phyloP scores from a whole-genome alignment of 2,329 filamentous ascomycete genomes.

The Aureobasidium zeae region DNA sequence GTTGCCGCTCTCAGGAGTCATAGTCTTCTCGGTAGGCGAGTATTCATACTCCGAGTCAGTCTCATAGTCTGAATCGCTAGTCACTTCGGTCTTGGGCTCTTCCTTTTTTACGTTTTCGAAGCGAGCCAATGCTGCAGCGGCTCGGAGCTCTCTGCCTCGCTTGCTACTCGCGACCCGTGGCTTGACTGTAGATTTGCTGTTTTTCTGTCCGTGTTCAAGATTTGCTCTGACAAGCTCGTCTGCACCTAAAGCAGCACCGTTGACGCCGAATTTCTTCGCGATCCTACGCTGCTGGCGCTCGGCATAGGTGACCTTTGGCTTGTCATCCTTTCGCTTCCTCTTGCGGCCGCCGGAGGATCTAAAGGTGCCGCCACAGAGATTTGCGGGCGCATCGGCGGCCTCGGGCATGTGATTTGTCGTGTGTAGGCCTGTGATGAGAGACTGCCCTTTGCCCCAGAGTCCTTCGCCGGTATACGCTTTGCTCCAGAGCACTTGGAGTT shows the following conservation, averaged over 20 bases:
- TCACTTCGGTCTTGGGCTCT: slow-evolving; percentile 30
- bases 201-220: slow-evolving; percentile 41
- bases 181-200: slow-evolving; percentile 37
- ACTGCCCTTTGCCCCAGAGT: slow-evolving; percentile 66
- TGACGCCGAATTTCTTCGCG: slow-evolving; percentile 64
- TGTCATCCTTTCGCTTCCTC: slow-evolving; percentile 45
- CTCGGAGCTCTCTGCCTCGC: slow-evolving; percentile 64
- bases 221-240: slow-evolving; percentile 57
- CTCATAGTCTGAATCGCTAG: slow-evolving; percentile 41
- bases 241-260: slow-evolving; percentile 59
- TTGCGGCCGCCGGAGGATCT: slow-evolving; percentile 44
- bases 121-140: slow-evolving; percentile 65
- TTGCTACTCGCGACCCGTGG: slow-evolving; percentile 67
- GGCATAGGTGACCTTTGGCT: slow-evolving; percentile 46
- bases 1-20: slow-evolving; percentile 55
- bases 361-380: slow-evolving; percentile 76
- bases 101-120: slow-evolving; percentile 48
- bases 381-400: slow-evolving; percentile 37
- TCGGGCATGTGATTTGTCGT: slow-evolving; percentile 53
- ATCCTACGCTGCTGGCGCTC: slow-evolving; percentile 66
- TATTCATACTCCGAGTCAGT: slow-evolving; percentile 40
- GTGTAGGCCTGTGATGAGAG: slow-evolving; percentile 53
- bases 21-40: slow-evolving; percentile 53
- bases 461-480: slow-evolving; percentile 70
- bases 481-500: slow-evolving; percentile 62